Conservation (phyloP, 2,329 filamentous ascomycete genomes). For the Dryadomyces quercivorus region DNA sequence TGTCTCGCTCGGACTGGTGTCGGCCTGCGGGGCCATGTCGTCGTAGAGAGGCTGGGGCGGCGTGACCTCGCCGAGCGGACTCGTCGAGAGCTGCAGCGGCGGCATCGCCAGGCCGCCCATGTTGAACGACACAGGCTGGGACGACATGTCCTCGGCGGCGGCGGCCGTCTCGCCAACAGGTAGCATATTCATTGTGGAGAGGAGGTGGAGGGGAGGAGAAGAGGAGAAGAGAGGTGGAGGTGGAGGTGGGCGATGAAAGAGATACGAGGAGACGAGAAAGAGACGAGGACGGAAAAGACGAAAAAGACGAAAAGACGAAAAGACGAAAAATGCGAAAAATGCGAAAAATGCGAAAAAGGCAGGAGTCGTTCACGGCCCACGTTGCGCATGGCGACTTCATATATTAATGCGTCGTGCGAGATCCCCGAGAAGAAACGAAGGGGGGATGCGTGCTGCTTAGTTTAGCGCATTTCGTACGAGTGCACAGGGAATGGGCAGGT, state of each 20-base stretch:
- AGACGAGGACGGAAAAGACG: background rate
- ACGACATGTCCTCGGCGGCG: background rate
- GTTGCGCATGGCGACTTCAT: too few relatives aligned
- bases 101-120: background rate
- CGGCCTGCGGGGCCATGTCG: background rate
- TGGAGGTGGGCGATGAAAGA: background rate
- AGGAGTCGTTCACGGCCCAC: too few relatives aligned
- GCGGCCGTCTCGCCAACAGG: background rate
- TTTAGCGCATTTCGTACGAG: background rate
- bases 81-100: background rate
- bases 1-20: conserved; percentile 3
- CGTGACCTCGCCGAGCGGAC: background rate
- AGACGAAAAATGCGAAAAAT: background rate
- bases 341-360: background rate
- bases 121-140: background rate
- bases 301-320: background rate
- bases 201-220: too few relatives aligned
- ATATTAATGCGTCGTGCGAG: too few relatives aligned
- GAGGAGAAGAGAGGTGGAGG: background rate
- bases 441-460: background rate
- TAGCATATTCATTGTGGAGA: background rate
- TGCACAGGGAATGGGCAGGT: background rate
- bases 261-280: background rate
- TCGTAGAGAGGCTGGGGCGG: conserved; percentile 1
- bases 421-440: background rate